Percentiles rank a stretch among this genome's conserved stretches.
Conservation (phyloP, 2,329 filamentous ascomycete species). For the Exophiala spinifera region DNA sequence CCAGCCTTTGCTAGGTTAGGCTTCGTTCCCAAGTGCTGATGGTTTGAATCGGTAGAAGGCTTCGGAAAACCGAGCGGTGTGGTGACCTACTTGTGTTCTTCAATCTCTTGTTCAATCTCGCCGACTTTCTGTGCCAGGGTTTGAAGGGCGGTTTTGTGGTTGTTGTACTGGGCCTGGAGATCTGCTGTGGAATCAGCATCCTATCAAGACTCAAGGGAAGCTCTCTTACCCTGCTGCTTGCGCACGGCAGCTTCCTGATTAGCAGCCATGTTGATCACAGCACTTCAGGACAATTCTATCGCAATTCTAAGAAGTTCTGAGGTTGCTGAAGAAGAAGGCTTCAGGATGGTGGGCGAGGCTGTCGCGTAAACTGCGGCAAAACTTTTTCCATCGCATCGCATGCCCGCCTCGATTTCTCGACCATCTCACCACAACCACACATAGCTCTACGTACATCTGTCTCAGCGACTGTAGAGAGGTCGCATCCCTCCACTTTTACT, state of each 20-base stretch:
- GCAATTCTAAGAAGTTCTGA: no score
- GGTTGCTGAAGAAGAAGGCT: not conserved
- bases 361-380: conserved; percentile 21
- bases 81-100: conserved; percentile 89
- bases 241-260: conserved; percentile 28
- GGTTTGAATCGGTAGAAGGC: not conserved
- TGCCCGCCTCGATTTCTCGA: not conserved
- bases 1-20: conserved; percentile 61
- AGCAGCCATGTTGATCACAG: conserved; percentile 23
- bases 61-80: not conserved
- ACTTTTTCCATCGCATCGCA: conserved; percentile 14
- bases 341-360: not conserved
- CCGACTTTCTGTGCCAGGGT: conserved; percentile 95
- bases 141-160: conserved; percentile 70
- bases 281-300: no score
- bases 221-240: conserved; percentile 46
- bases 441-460: not conserved
- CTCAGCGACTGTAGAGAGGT: not conserved
- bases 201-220: not conserved
- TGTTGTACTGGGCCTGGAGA: conserved; percentile 50
- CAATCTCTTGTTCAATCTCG: conserved; percentile 93
- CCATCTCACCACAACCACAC: not conserved
- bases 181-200: conserved; percentile 34
- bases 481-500: not conserved
- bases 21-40: not conserved